phyloP scores from a whole-genome alignment of 1,284 basidiomycete genomes.

The Leccinum fuscescens region DNA sequence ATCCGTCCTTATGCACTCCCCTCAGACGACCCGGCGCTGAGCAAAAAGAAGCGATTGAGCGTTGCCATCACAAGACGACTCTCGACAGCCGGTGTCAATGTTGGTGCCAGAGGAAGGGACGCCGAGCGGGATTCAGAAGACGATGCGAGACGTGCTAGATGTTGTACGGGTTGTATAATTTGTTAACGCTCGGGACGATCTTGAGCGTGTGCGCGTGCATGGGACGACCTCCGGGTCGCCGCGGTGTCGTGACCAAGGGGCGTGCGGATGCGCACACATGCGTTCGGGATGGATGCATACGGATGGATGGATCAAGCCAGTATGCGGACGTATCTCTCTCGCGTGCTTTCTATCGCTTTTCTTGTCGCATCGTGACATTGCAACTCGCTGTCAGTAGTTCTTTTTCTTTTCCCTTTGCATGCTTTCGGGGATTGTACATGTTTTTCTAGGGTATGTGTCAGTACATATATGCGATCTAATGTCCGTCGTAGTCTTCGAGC shows the following conservation, averaged over 20 bases:
- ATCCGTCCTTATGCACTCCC: conserved; percentile 64
- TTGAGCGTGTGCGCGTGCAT: neutral
- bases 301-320: conserved; percentile 1
- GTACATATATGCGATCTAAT: conserved; percentile 10
- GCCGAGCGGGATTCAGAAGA: conserved; percentile 4
- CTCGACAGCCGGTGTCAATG: conserved; percentile 6
- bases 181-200: conserved; percentile 11
- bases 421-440: conserved; percentile 2
- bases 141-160: conserved; percentile 13
- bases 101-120: conserved; percentile 6
- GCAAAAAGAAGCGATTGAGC: conserved; percentile 51
- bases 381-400: neutral
- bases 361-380: neutral
- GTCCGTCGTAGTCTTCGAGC: neutral
- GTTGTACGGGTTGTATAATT: conserved; percentile 23
- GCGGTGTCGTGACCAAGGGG: neutral
- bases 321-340: neutral
- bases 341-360: neutral
- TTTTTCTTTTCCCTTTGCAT: neutral
- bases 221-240: neutral
- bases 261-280: neutral
- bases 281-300: neutral
- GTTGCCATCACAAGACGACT: conserved; percentile 25
- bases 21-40: conserved; percentile 46
- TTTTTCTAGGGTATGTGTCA: neutral